Conservation (phyloP, 495 filamentous ascomycete genomes). For the Podospora tetraspora region DNA sequence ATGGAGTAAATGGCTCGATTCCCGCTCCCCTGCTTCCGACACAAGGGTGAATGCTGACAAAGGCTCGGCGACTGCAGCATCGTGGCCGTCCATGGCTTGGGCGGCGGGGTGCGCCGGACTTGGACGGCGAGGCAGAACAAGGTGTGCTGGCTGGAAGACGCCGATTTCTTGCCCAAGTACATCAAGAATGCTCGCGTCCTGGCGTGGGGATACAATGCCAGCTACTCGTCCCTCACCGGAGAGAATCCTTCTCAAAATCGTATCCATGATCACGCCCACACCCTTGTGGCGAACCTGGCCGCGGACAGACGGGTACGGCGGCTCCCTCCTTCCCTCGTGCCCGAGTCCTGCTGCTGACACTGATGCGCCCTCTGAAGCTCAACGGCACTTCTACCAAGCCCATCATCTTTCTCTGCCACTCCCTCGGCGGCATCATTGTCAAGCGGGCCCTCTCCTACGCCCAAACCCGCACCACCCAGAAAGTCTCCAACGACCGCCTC, state of each 20-base stretch:
- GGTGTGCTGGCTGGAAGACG: conserved; percentile 6
- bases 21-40: neutral
- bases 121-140: conserved; percentile 4
- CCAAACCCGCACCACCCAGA: conserved; percentile 8
- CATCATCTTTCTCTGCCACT: conserved; percentile 14
- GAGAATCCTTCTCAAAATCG: conserved; percentile 5
- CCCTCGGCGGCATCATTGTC: conserved; percentile 12
- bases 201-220: conserved; percentile 12
- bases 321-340: neutral
- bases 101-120: neutral
- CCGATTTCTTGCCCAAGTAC: conserved; percentile 7
- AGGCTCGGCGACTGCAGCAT: neutral
- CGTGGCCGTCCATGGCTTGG: conserved; percentile 11
- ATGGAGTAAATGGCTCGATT: too few species aligned
- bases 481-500: conserved; percentile 8
- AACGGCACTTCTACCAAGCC: conserved; percentile 6
- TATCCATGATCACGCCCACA: conserved; percentile 13
- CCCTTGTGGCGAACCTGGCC: conserved; percentile 12
- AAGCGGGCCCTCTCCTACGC: conserved; percentile 11
- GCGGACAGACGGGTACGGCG: conserved; percentile 6
- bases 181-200: conserved; percentile 7
- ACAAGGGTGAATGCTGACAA: neutral
- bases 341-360: too few species aligned
- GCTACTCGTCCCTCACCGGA: conserved; percentile 3
- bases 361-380: neutral